Evolutionary conservation across 73 alveolate species (phyloP).

Genomic region (Paramecium primaurelia): DNA sequence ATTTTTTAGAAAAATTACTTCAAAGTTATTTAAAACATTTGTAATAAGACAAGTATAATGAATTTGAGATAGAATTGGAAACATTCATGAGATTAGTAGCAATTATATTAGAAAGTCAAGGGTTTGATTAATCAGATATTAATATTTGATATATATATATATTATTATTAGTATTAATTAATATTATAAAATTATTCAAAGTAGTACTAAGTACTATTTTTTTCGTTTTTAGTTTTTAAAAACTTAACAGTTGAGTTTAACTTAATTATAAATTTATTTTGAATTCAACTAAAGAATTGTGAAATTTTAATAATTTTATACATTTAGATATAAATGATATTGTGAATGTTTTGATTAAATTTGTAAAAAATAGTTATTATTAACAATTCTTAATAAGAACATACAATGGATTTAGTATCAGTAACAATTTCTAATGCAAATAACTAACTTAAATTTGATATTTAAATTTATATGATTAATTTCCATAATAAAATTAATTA

Average conservation of each 20-base stretch:
- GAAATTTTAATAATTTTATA: neutral
- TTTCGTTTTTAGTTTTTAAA: neutral
- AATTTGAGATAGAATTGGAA: conserved; percentile 53
- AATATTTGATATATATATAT: neutral
- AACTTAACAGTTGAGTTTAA: neutral
- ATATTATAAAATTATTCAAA: neutral
- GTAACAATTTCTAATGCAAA: too few relatives aligned
- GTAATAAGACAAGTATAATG: conserved; percentile 8
- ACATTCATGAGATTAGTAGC: conserved; percentile 53
- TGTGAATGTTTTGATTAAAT: too few relatives aligned
- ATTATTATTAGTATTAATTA: neutral
- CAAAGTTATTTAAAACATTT: conserved; percentile 22
- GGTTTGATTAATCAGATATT: conserved; percentile 26
- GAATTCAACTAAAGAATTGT: neutral
- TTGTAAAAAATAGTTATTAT: too few relatives aligned
- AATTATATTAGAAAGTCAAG: conserved; percentile 51
- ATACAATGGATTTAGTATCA: neutral
- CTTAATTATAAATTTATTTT: neutral
- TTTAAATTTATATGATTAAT: neutral
- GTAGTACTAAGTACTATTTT: neutral
- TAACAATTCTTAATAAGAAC: too few relatives aligned
- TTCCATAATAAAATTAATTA: neutral
- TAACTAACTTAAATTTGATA: neutral
- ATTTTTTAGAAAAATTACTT: neutral
- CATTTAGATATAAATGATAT: too few relatives aligned